Evolutionary conservation across 2,329 filamentous ascomycete genomes (phyloP), one percentile per base, ranked within the genome.

Genomic region (Lizonia empirigonia): DNA sequence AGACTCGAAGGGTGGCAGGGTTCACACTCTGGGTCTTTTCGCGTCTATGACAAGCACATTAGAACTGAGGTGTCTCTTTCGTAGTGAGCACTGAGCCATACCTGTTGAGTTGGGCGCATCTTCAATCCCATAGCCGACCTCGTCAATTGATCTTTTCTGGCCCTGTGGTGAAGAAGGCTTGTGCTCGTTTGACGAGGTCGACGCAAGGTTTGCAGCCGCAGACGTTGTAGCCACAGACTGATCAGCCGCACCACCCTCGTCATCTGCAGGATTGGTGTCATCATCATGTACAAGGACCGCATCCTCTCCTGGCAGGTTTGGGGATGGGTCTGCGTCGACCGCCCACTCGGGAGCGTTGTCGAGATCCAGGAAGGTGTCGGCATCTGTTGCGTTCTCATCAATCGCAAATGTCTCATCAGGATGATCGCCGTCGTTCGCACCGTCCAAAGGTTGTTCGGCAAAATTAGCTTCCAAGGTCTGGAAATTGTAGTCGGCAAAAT

Each of bases 141-240:
- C 67, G 53, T 68, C 66, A 47, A 70, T 63, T 13, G 65, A 63
- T 49, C 69, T 62, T 54, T 72, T 72, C 37, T 59, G 64, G 58
- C 65, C 62, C 56, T 69, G 67, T n/a, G 62, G 57, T 35, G 68
- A 70, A 41, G 56, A 42, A 19, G 60, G 50, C 32, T 58, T 52
- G 41, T 54, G 53, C 26, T 62, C 60, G 37, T 54, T 59, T 37
- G 61, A 67, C 52, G 62, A 66, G 62, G 55, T 54, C 27, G 55
- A 59, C 48, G 60, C 52, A 53, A 60, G 58, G 45, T 61, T 53
- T 59, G 61, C 65, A 68, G 55, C 62, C 57, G 58, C 58, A 67
- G 63, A 65, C 56, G 52, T 53, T 52, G 56, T 56, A 53, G 58
- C 62, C 58, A 38, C 56, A 57, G 58, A 44, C 51, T 64, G 62